phyloP scores from a whole-genome alignment of 164 flowering plant genomes.

The Umbellularia californica region DNA sequence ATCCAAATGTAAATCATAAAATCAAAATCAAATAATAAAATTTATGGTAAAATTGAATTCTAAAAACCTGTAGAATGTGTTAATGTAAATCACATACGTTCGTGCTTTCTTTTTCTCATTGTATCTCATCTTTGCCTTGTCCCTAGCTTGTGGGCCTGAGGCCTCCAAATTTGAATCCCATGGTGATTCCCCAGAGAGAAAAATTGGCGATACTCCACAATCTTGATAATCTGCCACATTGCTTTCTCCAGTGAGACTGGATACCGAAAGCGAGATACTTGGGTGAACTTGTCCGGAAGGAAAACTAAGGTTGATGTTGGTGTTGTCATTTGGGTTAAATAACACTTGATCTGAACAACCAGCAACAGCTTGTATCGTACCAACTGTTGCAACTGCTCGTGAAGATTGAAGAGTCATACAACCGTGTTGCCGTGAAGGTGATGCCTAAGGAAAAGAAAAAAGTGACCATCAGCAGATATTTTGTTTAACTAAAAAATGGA shows the following conservation, averaged over 20 bases:
- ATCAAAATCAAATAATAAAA: not conserved
- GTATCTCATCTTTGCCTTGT: constrained; percentile 78
- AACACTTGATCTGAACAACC: constrained; percentile 25
- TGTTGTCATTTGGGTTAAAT: constrained; percentile 32
- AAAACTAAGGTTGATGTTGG: constrained; percentile 34
- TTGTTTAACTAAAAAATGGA: no score
- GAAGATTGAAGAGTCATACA: constrained; percentile 36
- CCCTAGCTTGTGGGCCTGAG: constrained; percentile 58
- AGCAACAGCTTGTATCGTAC: constrained; percentile 27
- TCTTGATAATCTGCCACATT: constrained; percentile 65
- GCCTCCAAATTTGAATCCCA: constrained; percentile 55
- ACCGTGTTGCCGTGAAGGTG: constrained; percentile 36
- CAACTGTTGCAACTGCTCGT: constrained; percentile 21
- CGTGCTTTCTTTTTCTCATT: constrained; percentile 73
- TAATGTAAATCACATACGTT: constrained; percentile 30
- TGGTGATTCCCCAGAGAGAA: constrained; percentile 48
- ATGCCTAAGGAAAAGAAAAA: constrained; percentile 24
- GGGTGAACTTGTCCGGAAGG: constrained; percentile 29
- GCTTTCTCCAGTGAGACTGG: constrained; percentile 62
- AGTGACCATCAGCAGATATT: not conserved
- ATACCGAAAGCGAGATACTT: constrained; percentile 24
- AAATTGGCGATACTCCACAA: constrained; percentile 54
- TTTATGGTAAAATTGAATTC: not conserved
- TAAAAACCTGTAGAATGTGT: not conserved
- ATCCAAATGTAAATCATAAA: not conserved